A percentile compares a stretch with the other conserved stretches of the same genome.
Evolutionary conservation across 139 green algal species (phyloP).

Genomic region (Parachlorella kessleri): DNA sequence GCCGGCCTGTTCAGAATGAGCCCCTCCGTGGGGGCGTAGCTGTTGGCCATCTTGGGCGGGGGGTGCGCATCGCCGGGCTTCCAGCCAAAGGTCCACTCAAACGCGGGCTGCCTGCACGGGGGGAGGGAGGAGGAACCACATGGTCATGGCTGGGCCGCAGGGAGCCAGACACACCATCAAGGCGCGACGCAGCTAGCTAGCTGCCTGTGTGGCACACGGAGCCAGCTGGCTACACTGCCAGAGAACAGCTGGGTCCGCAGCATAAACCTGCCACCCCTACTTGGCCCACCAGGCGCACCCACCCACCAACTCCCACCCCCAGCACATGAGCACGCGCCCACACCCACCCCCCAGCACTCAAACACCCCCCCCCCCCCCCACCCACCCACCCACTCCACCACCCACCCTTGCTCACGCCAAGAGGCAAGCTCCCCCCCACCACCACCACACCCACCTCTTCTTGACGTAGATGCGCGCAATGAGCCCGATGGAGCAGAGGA

Average conservation of each 20-base stretch:
- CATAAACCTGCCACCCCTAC: too few relatives aligned
- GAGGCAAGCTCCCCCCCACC: not conserved
- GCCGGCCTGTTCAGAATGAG: not conserved
- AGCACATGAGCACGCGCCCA: not conserved
- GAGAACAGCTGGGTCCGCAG: too few relatives aligned
- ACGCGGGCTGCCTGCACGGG: constrained; percentile 41
- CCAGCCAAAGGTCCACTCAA: constrained; percentile 48
- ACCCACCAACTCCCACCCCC: not conserved
- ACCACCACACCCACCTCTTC: constrained; percentile 33
- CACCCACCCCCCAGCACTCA: not conserved
- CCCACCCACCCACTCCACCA: not conserved
- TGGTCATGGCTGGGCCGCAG: too few relatives aligned
- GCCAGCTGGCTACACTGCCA: too few relatives aligned
- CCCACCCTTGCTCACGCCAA: too few relatives aligned
- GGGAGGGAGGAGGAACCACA: not conserved
- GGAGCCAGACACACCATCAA: not conserved
- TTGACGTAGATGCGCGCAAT: constrained; percentile 56
- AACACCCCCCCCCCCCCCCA: not conserved
- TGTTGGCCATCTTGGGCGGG: constrained; percentile 36
- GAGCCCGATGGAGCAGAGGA: constrained; percentile 53
- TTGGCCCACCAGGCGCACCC: not conserved
- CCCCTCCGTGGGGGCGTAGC: not conserved
- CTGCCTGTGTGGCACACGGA: not conserved
- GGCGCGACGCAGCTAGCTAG: not conserved
- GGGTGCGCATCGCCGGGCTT: constrained; percentile 29